Conservation (phyloP, 192 early-diverging fungal genomes). For the Backusella sp. region DNA sequence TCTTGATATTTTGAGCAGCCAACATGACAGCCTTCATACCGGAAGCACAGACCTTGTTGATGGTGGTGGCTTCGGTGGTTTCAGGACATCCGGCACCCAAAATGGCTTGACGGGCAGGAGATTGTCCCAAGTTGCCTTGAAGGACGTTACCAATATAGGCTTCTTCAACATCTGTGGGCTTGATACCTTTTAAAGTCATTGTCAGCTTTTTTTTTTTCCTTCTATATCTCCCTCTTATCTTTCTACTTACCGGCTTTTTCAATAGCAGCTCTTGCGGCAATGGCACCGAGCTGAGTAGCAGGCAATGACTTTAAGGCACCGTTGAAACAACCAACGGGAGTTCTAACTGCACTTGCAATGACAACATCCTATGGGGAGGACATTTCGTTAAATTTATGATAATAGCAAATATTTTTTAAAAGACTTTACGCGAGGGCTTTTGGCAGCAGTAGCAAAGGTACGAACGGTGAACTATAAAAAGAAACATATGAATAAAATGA, state of each 20-base stretch:
- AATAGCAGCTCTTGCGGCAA: constrained; percentile 83
- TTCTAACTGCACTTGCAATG: constrained; percentile 75
- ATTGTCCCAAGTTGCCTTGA: constrained; percentile 84
- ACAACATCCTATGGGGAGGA: constrained; percentile 46
- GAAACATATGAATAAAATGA: neutral
- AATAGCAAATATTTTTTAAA: neutral
- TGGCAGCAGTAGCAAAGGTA: constrained; percentile 27
- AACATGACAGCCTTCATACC: constrained; percentile 97
- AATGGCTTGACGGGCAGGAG: constrained; percentile 91
- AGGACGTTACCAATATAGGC: constrained; percentile 96
- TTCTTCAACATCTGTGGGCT: constrained; percentile 85
- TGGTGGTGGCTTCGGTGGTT: constrained; percentile 90
- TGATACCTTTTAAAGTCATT: constrained; percentile 47
- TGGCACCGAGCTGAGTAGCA: constrained; percentile 83
- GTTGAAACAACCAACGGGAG: constrained; percentile 90
- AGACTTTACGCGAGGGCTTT: constrained; percentile 24
- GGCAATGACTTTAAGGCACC: constrained; percentile 82
- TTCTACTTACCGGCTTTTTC: constrained; percentile 66
- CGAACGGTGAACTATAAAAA: constrained; percentile 9
- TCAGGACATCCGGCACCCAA: constrained; percentile 75
- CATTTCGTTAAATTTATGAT: neutral
- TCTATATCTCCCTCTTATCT: neutral
- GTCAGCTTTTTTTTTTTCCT: neutral
- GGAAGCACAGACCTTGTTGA: constrained; percentile 99
- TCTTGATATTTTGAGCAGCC: constrained; percentile 80